Conservation (phyloP, 257 asterid species). For the Galeopsis tetrahit region DNA sequence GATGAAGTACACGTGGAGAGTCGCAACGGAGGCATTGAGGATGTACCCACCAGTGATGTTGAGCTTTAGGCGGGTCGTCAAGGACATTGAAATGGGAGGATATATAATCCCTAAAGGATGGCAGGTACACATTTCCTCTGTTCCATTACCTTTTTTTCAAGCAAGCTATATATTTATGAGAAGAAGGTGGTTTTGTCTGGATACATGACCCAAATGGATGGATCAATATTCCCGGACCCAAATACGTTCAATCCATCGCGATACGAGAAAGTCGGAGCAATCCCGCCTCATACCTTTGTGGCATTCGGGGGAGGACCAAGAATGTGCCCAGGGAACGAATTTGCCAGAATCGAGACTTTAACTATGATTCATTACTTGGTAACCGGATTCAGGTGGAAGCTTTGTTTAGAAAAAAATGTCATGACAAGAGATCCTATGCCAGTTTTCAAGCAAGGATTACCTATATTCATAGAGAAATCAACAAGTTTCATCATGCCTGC, state of each 20-base stretch:
- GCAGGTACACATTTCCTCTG: background rate
- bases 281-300: constrained; percentile 14
- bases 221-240: constrained; percentile 28
- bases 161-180: background rate
- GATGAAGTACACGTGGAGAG: constrained; percentile 19
- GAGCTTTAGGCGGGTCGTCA: background rate
- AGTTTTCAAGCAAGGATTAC: constrained; percentile 29
- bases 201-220: constrained; percentile 29
- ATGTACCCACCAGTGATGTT: constrained; percentile 3
- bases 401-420: constrained; percentile 8
- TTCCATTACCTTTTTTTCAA: background rate
- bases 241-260: constrained; percentile 18
- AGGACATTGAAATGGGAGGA: constrained; percentile 19
- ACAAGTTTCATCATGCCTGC: background rate
- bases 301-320: constrained; percentile 32
- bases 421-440: constrained; percentile 29
- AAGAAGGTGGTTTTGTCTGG: constrained; percentile 19
- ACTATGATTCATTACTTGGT: constrained; percentile 26
- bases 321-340: constrained; percentile 26
- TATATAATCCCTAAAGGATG: constrained; percentile 27
- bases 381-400: constrained; percentile 27
- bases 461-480: background rate
- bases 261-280: background rate
- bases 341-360: constrained; percentile 13
- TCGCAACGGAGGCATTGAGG: constrained; percentile 9